These are phyloP conservation scores for Astraeus odoratus DNA, from an alignment of 768 basidiomycete species.

Conservation along the genomic window DNA sequence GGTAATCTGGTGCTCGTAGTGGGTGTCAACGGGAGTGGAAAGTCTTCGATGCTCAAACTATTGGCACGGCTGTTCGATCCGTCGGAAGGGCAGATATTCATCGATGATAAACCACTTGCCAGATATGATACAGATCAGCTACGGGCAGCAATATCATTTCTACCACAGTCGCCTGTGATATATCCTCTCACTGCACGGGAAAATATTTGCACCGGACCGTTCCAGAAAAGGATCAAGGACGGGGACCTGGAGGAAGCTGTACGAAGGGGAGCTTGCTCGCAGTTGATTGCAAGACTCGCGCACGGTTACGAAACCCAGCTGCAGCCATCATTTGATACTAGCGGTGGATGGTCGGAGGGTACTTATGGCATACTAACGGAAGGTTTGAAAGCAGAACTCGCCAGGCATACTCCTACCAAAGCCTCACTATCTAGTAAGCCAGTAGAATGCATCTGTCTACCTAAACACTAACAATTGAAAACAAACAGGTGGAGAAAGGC, in stretches of 20 bases:
- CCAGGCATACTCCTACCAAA: constrained; percentile 15
- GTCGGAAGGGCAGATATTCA: constrained; percentile 34
- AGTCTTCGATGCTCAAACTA: constrained; percentile 37
- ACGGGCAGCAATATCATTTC: constrained; percentile 37
- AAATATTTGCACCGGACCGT: constrained; percentile 32
- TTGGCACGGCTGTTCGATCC: constrained; percentile 44
- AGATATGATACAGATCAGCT: constrained; percentile 34
- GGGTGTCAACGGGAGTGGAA: constrained; percentile 24
- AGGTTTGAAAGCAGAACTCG: constrained; percentile 15
- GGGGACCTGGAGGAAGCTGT: constrained; percentile 26
- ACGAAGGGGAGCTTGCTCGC: constrained; percentile 21
- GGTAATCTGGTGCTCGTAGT: constrained; percentile 27
- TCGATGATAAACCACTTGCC: constrained; percentile 36
- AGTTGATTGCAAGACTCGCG: constrained; percentile 29
- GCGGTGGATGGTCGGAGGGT: constrained; percentile 17
- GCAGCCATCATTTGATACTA: constrained; percentile 13
- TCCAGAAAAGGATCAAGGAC: constrained; percentile 7
- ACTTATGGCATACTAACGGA: constrained; percentile 14
- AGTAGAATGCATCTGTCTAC: background rate
- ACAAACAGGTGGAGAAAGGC: constrained; percentile 36
- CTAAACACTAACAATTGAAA: constrained; percentile 5
- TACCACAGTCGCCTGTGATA: constrained; percentile 43
- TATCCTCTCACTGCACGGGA: constrained; percentile 43
- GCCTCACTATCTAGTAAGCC: constrained; percentile 19
- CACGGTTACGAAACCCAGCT: constrained; percentile 28